A percentile compares a stretch with the other conserved stretches of the same genome.
Conservation (phyloP, 805 yeast species). For the Metschnikowia dekortorum region DNA sequence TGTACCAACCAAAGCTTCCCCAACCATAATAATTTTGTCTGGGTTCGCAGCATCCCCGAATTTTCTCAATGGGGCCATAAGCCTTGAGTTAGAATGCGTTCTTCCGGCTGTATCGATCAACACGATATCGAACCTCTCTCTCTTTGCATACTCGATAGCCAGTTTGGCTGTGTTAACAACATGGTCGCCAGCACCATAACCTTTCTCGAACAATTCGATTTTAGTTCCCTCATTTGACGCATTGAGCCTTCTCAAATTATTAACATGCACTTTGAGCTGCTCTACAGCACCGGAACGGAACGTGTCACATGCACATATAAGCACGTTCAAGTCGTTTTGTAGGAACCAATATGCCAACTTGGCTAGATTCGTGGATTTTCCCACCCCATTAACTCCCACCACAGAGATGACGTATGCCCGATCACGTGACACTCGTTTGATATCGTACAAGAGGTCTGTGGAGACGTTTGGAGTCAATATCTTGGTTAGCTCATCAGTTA, state of each 20-base stretch:
- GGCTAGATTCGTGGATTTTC: constrained; percentile 92
- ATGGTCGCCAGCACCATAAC: constrained; percentile 93
- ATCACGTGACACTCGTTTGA: constrained; percentile 43
- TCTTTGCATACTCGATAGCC: constrained; percentile 77
- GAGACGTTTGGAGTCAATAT: constrained; percentile 90
- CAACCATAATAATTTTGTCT: constrained; percentile 96
- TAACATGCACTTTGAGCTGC: constrained; percentile 90
- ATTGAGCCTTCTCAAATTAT: constrained; percentile 68
- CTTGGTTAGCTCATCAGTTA: constrained; percentile 66
- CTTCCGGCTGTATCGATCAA: constrained; percentile 97
- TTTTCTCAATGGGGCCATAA: constrained; percentile 93
- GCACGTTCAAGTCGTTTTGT: constrained; percentile 80
- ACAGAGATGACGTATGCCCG: constrained; percentile 92
- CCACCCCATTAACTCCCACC: constrained; percentile 98
- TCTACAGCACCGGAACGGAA: constrained; percentile 99
- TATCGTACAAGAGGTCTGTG: constrained; percentile 78
- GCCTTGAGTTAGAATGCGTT: constrained; percentile 88
- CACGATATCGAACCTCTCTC: constrained; percentile 73
- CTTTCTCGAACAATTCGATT: constrained; percentile 86
- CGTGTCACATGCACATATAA: constrained; percentile 96
- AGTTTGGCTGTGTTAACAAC: constrained; percentile 91
- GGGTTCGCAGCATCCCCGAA: constrained; percentile 96
- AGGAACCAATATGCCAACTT: constrained; percentile 93
- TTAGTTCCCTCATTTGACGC: constrained; percentile 34
- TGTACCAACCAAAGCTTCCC: constrained; percentile 96